Evolutionary conservation across 1,139 yeast species (phyloP).

Genomic region (Saccharomyces hybrid): DNA sequence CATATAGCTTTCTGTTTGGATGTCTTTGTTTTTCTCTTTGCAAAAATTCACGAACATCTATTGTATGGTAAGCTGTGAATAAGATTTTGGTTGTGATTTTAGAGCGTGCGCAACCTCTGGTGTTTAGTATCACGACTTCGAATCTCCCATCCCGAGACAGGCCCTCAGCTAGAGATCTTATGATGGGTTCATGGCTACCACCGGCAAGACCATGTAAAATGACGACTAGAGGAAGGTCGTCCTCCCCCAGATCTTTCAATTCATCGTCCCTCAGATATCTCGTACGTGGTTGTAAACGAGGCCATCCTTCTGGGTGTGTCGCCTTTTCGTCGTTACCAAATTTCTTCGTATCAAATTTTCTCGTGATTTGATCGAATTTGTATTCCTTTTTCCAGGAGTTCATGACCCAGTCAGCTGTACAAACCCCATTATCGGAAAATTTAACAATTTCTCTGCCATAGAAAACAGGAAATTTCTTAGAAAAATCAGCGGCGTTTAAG

Average conservation of each 20-base stretch:
- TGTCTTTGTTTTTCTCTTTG: slow-evolving; percentile 44
- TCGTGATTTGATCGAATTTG: too few relatives aligned
- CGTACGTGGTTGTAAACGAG: too few relatives aligned
- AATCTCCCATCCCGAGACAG: slow-evolving; percentile 33
- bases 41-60: slow-evolving; percentile 58
- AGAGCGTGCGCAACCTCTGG: slow-evolving; percentile 84
- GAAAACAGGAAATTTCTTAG: too few relatives aligned
- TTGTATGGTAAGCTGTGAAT: slow-evolving; percentile 69
- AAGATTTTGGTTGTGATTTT: slow-evolving; percentile 66
- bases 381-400: too few relatives aligned
- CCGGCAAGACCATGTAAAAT: slow-evolving; percentile 84
- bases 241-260: slow-evolving; percentile 18
- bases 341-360: too few relatives aligned
- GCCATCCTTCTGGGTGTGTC: too few relatives aligned
- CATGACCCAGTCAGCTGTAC: too few relatives aligned
- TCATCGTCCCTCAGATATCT: too few relatives aligned
- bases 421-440: too few relatives aligned
- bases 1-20: slow-evolving; percentile 69
- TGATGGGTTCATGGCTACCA: slow-evolving; percentile 84
- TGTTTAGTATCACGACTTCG: slow-evolving; percentile 69
- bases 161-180: slow-evolving; percentile 50
- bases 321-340: too few relatives aligned
- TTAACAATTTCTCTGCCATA: too few relatives aligned
- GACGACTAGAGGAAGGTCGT: slow-evolving; percentile 57
- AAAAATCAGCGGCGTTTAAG: too few relatives aligned